Conservation (phyloP, 2,329 filamentous ascomycete species). For the Domatiomyces globalis region DNA sequence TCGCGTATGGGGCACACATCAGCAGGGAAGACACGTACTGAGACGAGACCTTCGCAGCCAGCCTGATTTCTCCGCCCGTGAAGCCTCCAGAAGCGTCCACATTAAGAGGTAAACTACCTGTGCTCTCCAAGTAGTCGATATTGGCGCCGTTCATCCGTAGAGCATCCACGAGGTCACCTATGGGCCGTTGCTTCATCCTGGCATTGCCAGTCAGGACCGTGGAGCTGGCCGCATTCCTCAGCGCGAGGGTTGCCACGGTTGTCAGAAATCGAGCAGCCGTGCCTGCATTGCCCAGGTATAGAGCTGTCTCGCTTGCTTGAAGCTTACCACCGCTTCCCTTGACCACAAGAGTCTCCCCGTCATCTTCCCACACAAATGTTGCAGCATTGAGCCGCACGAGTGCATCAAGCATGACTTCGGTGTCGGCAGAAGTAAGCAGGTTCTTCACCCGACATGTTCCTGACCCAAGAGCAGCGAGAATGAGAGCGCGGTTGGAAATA, state of each 20-base stretch:
- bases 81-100: conserved; percentile 74
- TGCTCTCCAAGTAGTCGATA: conserved; percentile 71
- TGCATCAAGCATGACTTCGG: conserved; percentile 93
- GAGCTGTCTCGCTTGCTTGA: conserved; percentile 55
- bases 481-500: conserved; percentile 85
- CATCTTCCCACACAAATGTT: conserved; percentile 84
- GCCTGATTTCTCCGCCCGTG: conserved; percentile 71
- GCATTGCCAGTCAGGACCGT: conserved; percentile 85
- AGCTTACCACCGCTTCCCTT: conserved; percentile 81
- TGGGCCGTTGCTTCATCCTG: conserved; percentile 90
- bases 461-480: conserved; percentile 79
- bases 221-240: conserved; percentile 46
- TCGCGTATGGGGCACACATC: conserved; percentile 94
- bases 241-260: conserved; percentile 73
- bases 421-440: conserved; percentile 88
- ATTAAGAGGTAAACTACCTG: conserved; percentile 69
- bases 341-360: conserved; percentile 79
- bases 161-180: conserved; percentile 83
- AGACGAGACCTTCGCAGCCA: conserved; percentile 93
- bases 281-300: conserved; percentile 93
- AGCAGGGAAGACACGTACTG: conserved; percentile 96
- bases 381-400: conserved; percentile 71
- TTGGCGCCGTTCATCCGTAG: conserved; percentile 73
- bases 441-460: conserved; percentile 84
- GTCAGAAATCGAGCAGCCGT: conserved; percentile 93